Evolutionary conservation across 1,139 yeast genomes (phyloP).

Genomic region (Candida tropicalis): DNA sequence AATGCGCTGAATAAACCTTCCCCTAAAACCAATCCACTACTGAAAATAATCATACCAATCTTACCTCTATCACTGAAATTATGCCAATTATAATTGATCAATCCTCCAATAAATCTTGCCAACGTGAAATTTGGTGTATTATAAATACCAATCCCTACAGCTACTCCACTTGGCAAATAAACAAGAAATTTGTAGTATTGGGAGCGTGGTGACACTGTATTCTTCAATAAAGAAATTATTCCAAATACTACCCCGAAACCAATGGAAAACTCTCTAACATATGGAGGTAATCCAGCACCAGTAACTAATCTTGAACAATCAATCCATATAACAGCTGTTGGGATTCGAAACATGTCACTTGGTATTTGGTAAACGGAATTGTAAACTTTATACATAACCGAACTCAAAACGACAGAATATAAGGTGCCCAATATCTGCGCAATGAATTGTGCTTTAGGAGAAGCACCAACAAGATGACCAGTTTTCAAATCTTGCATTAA

Average conservation of each 20-base stretch:
- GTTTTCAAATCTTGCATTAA: constrained; percentile 96
- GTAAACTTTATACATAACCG: constrained; percentile 81
- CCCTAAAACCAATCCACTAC: constrained; percentile 91
- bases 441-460: constrained; percentile 86
- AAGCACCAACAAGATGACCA: constrained; percentile 88
- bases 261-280: constrained; percentile 67
- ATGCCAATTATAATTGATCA: constrained; percentile 67
- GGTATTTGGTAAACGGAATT: constrained; percentile 84
- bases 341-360: constrained; percentile 75
- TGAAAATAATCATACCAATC: constrained; percentile 78
- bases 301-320: constrained; percentile 93
- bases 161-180: constrained; percentile 90
- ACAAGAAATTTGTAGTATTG: constrained; percentile 45
- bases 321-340: constrained; percentile 96
- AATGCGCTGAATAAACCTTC: constrained; percentile 88
- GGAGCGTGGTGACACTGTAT: constrained; percentile 45
- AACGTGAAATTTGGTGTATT: constrained; percentile 92
- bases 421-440: constrained; percentile 89
- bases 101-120: constrained; percentile 90
- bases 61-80: constrained; percentile 29
- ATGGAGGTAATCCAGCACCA: constrained; percentile 86
- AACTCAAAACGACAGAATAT: constrained; percentile 78
- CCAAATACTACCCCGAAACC: constrained; percentile 72
- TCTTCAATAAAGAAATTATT: constrained; percentile 64
- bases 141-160: constrained; percentile 95